A percentile compares a stretch with the other conserved stretches of the same genome.
Evolutionary conservation across 202 grass and related monocot species (phyloP).

Genomic region (Schoenoplectus tabernaemontani): DNA sequence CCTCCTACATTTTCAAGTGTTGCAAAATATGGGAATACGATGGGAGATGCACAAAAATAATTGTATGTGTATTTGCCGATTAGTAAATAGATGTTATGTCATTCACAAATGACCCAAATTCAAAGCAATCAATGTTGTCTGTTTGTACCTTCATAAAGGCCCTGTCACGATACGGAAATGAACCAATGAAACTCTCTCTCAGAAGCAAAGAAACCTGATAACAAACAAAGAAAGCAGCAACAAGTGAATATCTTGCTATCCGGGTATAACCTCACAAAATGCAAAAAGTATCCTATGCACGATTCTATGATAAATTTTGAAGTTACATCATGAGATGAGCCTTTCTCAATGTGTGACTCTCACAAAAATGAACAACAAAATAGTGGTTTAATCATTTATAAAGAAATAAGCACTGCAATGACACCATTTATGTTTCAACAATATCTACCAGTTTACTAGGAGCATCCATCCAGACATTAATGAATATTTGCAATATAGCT

Average conservation of each 20-base stretch:
- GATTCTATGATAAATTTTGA: no score
- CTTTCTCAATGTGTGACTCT: neutral
- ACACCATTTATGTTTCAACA: neutral
- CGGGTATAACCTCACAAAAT: conserved; percentile 1
- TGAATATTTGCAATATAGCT: neutral
- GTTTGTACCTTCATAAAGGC: conserved; percentile 94
- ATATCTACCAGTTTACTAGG: neutral
- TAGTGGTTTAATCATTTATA: neutral
- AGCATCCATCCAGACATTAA: neutral
- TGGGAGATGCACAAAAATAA: neutral
- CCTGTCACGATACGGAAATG: conserved; percentile 63
- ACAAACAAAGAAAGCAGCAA: conserved; percentile 17
- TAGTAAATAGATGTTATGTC: neutral
- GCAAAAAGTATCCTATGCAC: neutral
- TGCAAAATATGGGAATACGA: neutral
- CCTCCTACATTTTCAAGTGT: neutral
- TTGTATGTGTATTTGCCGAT: neutral
- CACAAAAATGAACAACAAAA: neutral
- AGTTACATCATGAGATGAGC: neutral
- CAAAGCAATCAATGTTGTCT: neutral
- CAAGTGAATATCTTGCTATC: no score
- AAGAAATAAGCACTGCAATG: neutral
- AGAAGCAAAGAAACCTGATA: conserved; percentile 91
- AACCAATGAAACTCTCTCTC: conserved; percentile 95
- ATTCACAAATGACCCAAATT: neutral